Conservation (phyloP, 345 rosid species). For the Moricandia arvensis region DNA sequence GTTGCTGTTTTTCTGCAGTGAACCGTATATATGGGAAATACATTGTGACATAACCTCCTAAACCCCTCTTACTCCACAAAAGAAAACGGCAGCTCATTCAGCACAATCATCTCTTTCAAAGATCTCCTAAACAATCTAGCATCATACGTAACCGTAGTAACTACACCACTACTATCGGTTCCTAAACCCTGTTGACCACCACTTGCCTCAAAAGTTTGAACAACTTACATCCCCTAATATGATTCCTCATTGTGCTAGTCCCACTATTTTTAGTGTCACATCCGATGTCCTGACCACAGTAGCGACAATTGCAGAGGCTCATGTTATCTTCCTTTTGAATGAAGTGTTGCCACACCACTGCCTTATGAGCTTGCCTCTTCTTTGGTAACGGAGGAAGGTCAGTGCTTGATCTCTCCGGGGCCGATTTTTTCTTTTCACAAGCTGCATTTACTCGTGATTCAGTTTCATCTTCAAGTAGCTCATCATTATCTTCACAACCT, state of each 20-base stretch:
- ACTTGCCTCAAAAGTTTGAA: too few relatives aligned
- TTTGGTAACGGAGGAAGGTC: background rate
- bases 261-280: background rate
- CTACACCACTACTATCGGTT: too few relatives aligned
- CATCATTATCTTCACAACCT: background rate
- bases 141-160: too few relatives aligned
- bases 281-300: background rate
- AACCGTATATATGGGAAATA: too few relatives aligned
- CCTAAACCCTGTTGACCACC: too few relatives aligned
- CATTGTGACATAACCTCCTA: too few relatives aligned
- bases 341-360: background rate
- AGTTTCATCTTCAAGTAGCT: background rate
- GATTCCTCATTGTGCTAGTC: background rate
- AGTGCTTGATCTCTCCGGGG: background rate
- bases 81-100: too few relatives aligned
- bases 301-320: background rate
- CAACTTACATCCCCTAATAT: background rate
- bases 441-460: background rate
- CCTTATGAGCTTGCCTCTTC: background rate
- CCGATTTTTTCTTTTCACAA: background rate
- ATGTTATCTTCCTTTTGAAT: background rate
- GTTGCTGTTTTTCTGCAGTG: too few relatives aligned
- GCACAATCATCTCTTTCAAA: too few relatives aligned
- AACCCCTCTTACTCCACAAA: too few relatives aligned
- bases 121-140: too few relatives aligned